Conservation (phyloP, 2,329 filamentous ascomycete genomes). For the Neonectria sp. region DNA sequence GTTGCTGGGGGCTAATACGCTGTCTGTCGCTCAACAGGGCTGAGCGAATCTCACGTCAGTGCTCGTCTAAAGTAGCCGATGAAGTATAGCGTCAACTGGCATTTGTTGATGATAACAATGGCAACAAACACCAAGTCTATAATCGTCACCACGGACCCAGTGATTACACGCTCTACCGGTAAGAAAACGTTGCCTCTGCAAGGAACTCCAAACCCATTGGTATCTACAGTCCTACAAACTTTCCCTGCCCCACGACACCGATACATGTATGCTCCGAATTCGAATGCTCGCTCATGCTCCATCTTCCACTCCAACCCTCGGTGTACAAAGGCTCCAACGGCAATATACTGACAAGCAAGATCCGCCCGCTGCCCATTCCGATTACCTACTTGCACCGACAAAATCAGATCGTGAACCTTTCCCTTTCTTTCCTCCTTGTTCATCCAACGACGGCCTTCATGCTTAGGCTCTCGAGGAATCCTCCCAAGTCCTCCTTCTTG, state of each 20-base stretch:
- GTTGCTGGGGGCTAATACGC: not conserved
- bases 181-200: not conserved
- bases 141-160: not conserved
- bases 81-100: not conserved
- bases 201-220: constrained; percentile 14
- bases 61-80: not conserved
- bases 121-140: not conserved
- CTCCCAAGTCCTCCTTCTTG: constrained; percentile 92
- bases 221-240: constrained; percentile 21
- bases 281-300: constrained; percentile 31
- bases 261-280: constrained; percentile 27
- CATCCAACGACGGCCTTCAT: constrained; percentile 87
- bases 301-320: constrained; percentile 6
- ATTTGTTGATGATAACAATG: not conserved
- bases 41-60: constrained; percentile 24
- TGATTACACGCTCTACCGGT: not conserved
- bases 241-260: constrained; percentile 7
- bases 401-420: constrained; percentile 1
- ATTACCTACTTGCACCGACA: constrained; percentile 16
- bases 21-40: not conserved
- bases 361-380: constrained; percentile 16
- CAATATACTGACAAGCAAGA: constrained; percentile 12
- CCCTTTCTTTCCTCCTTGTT: not conserved
- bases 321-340: constrained; percentile 4
- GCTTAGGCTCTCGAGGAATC: constrained; percentile 92